phyloP scores from a whole-genome alignment of 1,284 basidiomycete species.

The Ceratobasidium sp. region DNA sequence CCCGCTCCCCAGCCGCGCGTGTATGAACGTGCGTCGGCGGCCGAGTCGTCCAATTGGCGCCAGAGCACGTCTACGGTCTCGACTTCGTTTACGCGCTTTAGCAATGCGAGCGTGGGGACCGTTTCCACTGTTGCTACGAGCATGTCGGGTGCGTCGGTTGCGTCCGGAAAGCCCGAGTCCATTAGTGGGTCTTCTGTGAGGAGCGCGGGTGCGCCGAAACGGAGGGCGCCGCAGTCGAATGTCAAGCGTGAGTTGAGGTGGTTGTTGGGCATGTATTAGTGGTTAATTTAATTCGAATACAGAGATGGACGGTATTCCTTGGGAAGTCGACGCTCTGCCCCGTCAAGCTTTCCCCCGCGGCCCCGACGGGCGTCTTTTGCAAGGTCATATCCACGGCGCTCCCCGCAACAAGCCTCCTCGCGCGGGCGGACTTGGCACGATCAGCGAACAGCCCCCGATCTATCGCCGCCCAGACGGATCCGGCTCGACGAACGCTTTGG shows the following conservation, averaged over 20 bases:
- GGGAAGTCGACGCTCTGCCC: conserved; percentile 76
- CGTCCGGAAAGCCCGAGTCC: conserved; percentile 12
- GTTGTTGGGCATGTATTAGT: conserved; percentile 23
- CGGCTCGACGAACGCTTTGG: conserved; percentile 32
- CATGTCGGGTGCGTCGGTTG: conserved; percentile 70
- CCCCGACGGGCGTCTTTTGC: conserved; percentile 56
- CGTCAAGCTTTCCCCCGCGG: conserved; percentile 70
- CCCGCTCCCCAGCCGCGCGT: conserved; percentile 62
- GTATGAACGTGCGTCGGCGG: conserved; percentile 40
- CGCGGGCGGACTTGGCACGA: conserved; percentile 69
- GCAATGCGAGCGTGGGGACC: conserved; percentile 78
- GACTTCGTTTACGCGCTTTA: conserved; percentile 78
- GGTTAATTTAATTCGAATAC: conserved; percentile 1
- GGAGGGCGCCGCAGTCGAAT: conserved; percentile 64
- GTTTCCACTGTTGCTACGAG: conserved; percentile 83
- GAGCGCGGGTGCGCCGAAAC: conserved; percentile 32
- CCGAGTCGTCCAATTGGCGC: conserved; percentile 42
- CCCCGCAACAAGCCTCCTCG: conserved; percentile 41
- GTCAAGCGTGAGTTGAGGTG: conserved; percentile 75
- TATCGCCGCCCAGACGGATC: conserved; percentile 54
- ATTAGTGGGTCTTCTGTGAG: conserved; percentile 15
- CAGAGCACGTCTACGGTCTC: conserved; percentile 67
- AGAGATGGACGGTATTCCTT: conserved; percentile 83
- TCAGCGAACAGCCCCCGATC: conserved; percentile 71
- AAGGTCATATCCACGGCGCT: conserved; percentile 70